These are phyloP conservation scores for Stevia rebaudiana DNA, from an alignment of 140 eudicot genomes.

Conservation along the genomic window DNA sequence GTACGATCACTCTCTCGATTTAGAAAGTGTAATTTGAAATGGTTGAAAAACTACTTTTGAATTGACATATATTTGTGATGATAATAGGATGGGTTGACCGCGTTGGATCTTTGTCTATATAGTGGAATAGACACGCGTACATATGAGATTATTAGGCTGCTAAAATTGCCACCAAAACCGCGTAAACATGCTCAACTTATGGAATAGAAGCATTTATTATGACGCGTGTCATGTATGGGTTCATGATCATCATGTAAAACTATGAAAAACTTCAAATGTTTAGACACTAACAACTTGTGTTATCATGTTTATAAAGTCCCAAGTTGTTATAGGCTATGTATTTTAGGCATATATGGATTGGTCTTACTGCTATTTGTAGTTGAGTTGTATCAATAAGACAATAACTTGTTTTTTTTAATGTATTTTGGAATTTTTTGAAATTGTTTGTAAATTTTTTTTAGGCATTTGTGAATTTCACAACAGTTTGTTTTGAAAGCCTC, in stretches of 20 bases:
- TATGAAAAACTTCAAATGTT: not conserved
- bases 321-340: conserved; percentile 9
- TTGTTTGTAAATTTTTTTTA: not conserved
- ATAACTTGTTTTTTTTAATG: not conserved
- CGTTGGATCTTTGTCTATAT: conserved; percentile 77
- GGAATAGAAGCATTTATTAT: conserved; percentile 17
- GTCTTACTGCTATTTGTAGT: conserved; percentile 1
- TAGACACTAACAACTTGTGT: not conserved
- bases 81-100: conserved; percentile 81
- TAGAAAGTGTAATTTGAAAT: not conserved
- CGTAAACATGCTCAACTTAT: conserved; percentile 29
- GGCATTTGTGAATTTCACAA: no score
- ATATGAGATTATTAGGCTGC: conserved; percentile 67
- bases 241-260: not conserved
- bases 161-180: conserved; percentile 48
- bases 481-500: no score
- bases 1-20: conserved; percentile 28
- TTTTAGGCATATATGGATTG: conserved; percentile 4
- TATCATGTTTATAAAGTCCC: not conserved
- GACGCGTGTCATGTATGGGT: not conserved
- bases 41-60: not conserved
- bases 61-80: conserved; percentile 13
- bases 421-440: conserved; percentile 14
- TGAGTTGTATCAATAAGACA: not conserved
- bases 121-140: conserved; percentile 68